phyloP scores from a whole-genome alignment of 2,329 filamentous ascomycete genomes.

The Catunica adiposa region DNA sequence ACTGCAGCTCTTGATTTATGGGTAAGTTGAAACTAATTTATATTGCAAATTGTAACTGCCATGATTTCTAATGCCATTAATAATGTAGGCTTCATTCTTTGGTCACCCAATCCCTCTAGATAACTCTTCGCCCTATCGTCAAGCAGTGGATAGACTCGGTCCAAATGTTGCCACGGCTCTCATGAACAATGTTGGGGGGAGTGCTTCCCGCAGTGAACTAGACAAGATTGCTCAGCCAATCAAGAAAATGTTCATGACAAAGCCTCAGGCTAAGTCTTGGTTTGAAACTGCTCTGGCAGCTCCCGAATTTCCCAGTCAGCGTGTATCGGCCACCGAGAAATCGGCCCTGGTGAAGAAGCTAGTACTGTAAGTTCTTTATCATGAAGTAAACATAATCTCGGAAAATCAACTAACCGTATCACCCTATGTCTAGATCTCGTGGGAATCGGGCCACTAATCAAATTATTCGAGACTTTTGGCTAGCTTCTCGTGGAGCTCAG shows the following conservation, averaged over 20 bases:
- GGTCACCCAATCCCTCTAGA: conserved; percentile 27
- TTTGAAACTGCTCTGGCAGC: conserved; percentile 42
- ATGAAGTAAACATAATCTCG: not conserved
- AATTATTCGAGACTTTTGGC: conserved; percentile 55
- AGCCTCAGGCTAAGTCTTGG: conserved; percentile 42
- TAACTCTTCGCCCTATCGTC: conserved; percentile 28
- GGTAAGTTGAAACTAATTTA: conserved; percentile 31
- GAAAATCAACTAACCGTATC: not conserved
- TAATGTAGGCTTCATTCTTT: conserved; percentile 34
- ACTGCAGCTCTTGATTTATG: conserved; percentile 59
- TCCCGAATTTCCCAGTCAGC: conserved; percentile 41
- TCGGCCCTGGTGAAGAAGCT: conserved; percentile 48
- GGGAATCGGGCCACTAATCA: conserved; percentile 49
- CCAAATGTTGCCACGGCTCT: conserved; percentile 43
- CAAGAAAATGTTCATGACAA: conserved; percentile 46
- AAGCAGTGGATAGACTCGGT: conserved; percentile 42
- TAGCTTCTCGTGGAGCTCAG: conserved; percentile 44
- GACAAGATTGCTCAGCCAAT: conserved; percentile 55
- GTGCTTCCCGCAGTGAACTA: conserved; percentile 53
- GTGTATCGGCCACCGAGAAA: conserved; percentile 43
- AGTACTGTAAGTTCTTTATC: conserved; percentile 32
- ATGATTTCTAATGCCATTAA: not conserved
- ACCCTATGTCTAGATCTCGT: conserved; percentile 33
- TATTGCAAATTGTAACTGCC: not conserved
- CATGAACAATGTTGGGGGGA: conserved; percentile 49